A percentile compares a stretch with the other conserved stretches of the same genome.
These are phyloP conservation scores for Linnemannia zychae DNA, from an alignment of 192 early-diverging fungal species.

Conservation along the genomic window DNA sequence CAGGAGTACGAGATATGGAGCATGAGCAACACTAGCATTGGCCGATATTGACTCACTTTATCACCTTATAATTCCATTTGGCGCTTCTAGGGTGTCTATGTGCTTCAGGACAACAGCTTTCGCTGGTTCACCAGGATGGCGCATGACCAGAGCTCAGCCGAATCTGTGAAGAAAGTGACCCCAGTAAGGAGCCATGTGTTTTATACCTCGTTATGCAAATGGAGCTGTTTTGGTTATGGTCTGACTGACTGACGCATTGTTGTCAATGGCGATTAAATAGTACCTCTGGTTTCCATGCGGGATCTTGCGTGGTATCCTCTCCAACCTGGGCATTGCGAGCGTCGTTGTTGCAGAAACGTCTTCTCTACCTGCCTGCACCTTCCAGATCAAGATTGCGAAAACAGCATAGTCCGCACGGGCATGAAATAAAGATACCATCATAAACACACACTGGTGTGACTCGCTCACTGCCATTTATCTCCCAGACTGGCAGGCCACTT, in stretches of 20 bases:
- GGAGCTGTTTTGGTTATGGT: neutral
- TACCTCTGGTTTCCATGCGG: constrained; percentile 98
- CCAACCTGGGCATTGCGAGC: constrained; percentile 88
- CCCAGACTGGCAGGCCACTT: neutral
- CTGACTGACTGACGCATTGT: neutral
- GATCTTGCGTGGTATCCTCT: constrained; percentile 92
- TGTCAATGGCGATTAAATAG: constrained; percentile 45
- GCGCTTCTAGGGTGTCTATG: constrained; percentile 87
- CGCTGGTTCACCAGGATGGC: constrained; percentile 96
- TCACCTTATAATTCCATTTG: neutral
- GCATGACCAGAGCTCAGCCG: constrained; percentile 79
- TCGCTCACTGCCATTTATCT: neutral
- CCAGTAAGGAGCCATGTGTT: constrained; percentile 68
- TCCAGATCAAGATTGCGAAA: constrained; percentile 82
- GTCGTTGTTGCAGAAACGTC: constrained; percentile 92
- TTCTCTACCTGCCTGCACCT: constrained; percentile 85
- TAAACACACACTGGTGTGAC: neutral
- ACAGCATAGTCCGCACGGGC: constrained; percentile 27
- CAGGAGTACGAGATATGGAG: neutral
- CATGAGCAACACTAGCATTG: neutral
- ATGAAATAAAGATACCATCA: neutral
- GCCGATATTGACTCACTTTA: neutral
- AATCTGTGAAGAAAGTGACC: constrained; percentile 82
- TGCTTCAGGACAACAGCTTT: constrained; percentile 98
- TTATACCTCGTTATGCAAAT: neutral